Conservation (phyloP, 129 eudicot genomes). For the Artemisia annua region DNA sequence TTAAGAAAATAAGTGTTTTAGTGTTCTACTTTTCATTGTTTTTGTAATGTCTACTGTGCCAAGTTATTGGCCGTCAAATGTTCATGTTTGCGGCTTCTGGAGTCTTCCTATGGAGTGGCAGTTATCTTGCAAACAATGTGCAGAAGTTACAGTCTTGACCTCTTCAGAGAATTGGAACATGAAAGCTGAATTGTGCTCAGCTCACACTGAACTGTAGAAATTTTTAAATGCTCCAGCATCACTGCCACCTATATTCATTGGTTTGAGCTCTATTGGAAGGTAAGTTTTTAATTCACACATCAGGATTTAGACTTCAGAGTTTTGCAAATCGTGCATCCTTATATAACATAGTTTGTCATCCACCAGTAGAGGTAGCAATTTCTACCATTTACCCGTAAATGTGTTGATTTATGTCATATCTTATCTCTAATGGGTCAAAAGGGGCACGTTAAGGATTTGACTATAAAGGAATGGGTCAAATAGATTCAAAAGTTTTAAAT, state of each 20-base stretch:
- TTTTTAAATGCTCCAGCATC: constrained; percentile 54
- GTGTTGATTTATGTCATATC: too few relatives aligned
- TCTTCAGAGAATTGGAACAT: constrained; percentile 36
- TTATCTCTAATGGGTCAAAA: too few relatives aligned
- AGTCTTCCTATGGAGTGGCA: constrained; percentile 86
- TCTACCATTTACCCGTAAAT: background rate
- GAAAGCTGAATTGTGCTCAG: constrained; percentile 49
- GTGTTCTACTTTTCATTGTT: constrained; percentile 3
- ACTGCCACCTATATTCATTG: constrained; percentile 62
- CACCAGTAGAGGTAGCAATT: background rate
- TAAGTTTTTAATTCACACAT: constrained; percentile 30
- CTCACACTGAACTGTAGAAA: constrained; percentile 49
- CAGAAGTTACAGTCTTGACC: constrained; percentile 43
- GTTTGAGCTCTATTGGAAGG: constrained; percentile 95
- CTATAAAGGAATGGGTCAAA: too few relatives aligned
- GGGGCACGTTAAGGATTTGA: too few relatives aligned
- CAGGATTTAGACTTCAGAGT: constrained; percentile 8
- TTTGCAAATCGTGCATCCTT: constrained; percentile 3
- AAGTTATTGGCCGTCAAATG: constrained; percentile 95
- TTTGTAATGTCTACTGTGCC: constrained; percentile 4
- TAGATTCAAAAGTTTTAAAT: too few relatives aligned
- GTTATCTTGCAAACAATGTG: constrained; percentile 72
- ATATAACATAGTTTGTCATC: background rate
- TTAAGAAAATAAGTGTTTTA: too few relatives aligned
- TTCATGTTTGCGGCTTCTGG: constrained; percentile 92